Conservation (phyloP, 441 rosid species). For the Capsella rubella region DNA sequence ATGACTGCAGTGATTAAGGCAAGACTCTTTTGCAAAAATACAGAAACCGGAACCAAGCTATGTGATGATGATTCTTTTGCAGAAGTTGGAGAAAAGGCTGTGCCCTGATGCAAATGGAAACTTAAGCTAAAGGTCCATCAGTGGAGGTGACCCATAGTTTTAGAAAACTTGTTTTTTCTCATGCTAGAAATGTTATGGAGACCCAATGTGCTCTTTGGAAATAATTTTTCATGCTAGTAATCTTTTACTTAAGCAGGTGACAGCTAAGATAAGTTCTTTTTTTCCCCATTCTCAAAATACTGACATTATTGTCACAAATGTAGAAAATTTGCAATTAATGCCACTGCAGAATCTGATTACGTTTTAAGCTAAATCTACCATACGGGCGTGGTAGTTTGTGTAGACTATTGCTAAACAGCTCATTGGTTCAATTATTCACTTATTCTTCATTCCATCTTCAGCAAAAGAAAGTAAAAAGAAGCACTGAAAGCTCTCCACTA, state of each 20-base stretch:
- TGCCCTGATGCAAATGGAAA: conserved; percentile 2
- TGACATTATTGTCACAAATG: conserved; percentile 19
- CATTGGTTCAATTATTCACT: conserved; percentile 19
- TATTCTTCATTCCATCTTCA: conserved; percentile 33
- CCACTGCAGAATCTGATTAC: conserved; percentile 24
- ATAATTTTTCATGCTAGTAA: neutral
- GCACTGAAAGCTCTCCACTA: conserved; percentile 28
- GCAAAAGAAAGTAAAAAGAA: neutral
- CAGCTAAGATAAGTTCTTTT: conserved; percentile 22
- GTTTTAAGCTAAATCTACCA: conserved; percentile 25
- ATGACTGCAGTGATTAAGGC: neutral
- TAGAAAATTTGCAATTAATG: conserved; percentile 31
- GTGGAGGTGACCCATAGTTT: conserved; percentile 21
- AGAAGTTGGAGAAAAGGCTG: conserved; percentile 2
- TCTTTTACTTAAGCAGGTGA: neutral
- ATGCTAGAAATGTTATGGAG: conserved; percentile 27
- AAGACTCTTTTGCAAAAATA: conserved; percentile 11
- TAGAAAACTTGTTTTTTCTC: conserved; percentile 4
- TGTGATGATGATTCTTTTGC: neutral
- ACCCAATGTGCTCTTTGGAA: conserved; percentile 5
- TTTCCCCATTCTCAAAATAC: conserved; percentile 11
- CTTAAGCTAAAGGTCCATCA: conserved; percentile 3
- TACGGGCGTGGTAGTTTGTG: conserved; percentile 30
- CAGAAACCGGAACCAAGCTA: neutral
- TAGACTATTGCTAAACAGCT: conserved; percentile 38